These are phyloP conservation scores for Fusarium incarnatum DNA, from an alignment of 2,329 filamentous ascomycete species.

Conservation along the genomic window DNA sequence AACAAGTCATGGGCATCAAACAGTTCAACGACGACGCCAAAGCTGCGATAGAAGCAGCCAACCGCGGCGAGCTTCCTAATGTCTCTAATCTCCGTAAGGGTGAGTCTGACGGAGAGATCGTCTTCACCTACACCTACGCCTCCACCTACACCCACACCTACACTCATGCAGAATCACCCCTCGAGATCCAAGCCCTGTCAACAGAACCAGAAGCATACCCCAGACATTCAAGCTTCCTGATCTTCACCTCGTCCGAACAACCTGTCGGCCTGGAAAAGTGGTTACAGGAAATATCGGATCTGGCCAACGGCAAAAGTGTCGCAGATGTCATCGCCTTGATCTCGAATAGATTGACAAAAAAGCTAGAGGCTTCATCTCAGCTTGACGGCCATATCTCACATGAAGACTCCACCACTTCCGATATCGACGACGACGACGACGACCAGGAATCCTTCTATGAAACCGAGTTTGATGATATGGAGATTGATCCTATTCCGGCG, in stretches of 20 bases:
- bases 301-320: constrained; percentile 49
- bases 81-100: constrained; percentile 69
- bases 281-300: constrained; percentile 54
- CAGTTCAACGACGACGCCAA: constrained; percentile 71
- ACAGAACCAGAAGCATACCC: constrained; percentile 56
- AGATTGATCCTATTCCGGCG: constrained; percentile 27
- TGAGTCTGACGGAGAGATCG: constrained; percentile 78
- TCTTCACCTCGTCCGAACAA: constrained; percentile 57
- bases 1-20: constrained; percentile 69
- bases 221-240: constrained; percentile 53
- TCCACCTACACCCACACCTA: constrained; percentile 57
- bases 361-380: constrained; percentile 4
- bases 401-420: constrained; percentile 20
- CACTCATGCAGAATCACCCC: constrained; percentile 52
- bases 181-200: constrained; percentile 55
- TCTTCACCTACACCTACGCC: constrained; percentile 66
- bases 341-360: constrained; percentile 27
- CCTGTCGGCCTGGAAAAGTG: constrained; percentile 57
- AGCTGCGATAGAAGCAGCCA: constrained; percentile 49
- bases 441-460: constrained; percentile 27
- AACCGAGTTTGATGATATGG: constrained; percentile 31
- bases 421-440: constrained; percentile 9
- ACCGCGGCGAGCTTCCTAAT: constrained; percentile 55
- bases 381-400: neutral
- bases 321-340: constrained; percentile 31